A percentile compares a stretch with the other conserved stretches of the same genome.
These are phyloP conservation scores for Erodium maritimum DNA, from an alignment of 345 rosid genomes.

Conservation along the genomic window DNA sequence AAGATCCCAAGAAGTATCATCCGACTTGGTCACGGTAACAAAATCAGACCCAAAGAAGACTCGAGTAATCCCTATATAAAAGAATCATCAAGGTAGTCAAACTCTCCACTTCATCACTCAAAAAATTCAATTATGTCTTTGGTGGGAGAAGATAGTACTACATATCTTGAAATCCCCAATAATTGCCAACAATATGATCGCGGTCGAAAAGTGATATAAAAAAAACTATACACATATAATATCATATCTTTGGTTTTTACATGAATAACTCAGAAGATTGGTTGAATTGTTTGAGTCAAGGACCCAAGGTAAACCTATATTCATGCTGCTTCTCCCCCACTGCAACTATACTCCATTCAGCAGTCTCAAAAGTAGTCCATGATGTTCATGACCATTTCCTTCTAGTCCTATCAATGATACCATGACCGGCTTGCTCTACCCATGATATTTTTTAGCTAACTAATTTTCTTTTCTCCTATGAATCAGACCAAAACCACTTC, in stretches of 20 bases:
- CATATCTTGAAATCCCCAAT: no score
- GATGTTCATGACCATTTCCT: no score
- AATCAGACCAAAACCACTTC: not conserved
- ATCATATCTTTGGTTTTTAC: not conserved
- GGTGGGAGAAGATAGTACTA: not conserved
- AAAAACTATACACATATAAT: no score
- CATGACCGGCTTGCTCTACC: no score
- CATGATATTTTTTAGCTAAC: no score
- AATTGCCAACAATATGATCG: no score
- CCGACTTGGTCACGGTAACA: conserved; percentile 79
- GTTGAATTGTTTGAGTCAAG: not conserved
- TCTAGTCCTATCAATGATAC: no score
- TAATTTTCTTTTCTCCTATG: no score
- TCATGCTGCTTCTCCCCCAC: not conserved
- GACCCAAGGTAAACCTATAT: not conserved
- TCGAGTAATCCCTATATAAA: conserved; percentile 47
- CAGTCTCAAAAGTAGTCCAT: no score
- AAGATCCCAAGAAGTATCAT: conserved; percentile 73
- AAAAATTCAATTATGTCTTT: not conserved
- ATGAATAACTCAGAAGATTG: not conserved
- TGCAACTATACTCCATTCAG: no score
- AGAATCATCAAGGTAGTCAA: conserved; percentile 2
- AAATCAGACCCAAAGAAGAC: conserved; percentile 93
- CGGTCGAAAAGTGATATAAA: no score
- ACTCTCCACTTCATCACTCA: not conserved